Evolutionary conservation across 2,329 filamentous ascomycete species (phyloP), one percentile per base, ranked within the genome.

Genomic region (Aspergillus niger): DNA sequence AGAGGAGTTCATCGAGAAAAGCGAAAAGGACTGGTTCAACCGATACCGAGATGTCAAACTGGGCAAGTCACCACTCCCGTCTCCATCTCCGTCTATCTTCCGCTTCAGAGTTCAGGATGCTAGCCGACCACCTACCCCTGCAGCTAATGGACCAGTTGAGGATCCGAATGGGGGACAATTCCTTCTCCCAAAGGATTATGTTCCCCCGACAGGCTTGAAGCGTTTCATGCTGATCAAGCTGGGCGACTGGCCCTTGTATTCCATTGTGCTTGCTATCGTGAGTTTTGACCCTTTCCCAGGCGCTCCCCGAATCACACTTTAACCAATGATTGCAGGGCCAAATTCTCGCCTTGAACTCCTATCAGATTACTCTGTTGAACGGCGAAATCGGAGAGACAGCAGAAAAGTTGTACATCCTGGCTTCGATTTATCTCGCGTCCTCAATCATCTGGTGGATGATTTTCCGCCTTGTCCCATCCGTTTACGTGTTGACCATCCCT

Each of bases 321-420:
- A 7, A 55, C 26, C 0, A 2, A 8, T 22, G 1, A 20, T 20
- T 20, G 5, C 77, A 87, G 48, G 83, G 84, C 26, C 86, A 88
- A 67, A 84, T 88, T 63, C 82, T 88, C 47, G 84, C 86, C 2
- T 83, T 85, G 58, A 88, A 87, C 72, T 87, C 85, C 0, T 88
- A 88, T 72, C 87, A 89, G 70, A 85, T 89, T 69, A 87, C 86
- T 0, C 79, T 89, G 11, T 78, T 89, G n/a, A 86, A 85, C 0
- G 86, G 86, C n/a, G 81, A 86, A 65, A 79, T 85, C 26, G 85
- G 84, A 58, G 80, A 88, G 69, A 81, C 82, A 1, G 83, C 85
- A 3, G 71, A 76, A 28, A 84, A 86, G 67, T 76, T 89, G 0
- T 89, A 89, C 72, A 78, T 80, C 53, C 82, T 87, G 43, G 85